These are phyloP conservation scores for Pleurotus sapidus DNA, from an alignment of 768 basidiomycete species.

Conservation along the genomic window DNA sequence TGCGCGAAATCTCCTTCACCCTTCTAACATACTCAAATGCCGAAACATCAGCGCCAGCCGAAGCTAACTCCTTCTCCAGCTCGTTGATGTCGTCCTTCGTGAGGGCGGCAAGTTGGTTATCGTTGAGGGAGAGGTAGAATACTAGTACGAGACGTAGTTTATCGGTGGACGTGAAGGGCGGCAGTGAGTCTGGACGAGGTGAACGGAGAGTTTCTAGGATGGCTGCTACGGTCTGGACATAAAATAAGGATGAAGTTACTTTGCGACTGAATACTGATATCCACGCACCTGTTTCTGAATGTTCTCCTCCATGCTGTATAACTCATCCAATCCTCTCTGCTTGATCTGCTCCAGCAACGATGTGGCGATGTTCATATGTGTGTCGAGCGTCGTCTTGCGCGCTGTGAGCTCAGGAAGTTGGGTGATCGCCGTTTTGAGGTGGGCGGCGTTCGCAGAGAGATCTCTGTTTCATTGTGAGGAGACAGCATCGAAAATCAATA, in stretches of 20 bases:
- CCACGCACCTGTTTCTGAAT: constrained; percentile 73
- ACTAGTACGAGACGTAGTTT: constrained; percentile 94
- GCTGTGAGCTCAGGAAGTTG: constrained; percentile 96
- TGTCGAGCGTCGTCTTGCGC: constrained; percentile 93
- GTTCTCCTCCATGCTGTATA: constrained; percentile 96
- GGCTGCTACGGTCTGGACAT: constrained; percentile 60
- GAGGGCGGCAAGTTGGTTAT: constrained; percentile 50
- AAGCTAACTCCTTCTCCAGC: constrained; percentile 83
- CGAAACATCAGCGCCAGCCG: constrained; percentile 72
- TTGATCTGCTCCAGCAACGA: constrained; percentile 95
- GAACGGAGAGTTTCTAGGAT: constrained; percentile 88
- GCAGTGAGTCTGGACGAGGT: constrained; percentile 52
- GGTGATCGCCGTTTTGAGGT: constrained; percentile 96
- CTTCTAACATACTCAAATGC: constrained; percentile 93
- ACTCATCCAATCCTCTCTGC: constrained; percentile 88
- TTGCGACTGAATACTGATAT: background rate
- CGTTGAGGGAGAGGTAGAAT: constrained; percentile 87
- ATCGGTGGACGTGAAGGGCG: constrained; percentile 66
- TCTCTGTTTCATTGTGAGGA: constrained; percentile 46
- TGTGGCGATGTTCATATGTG: constrained; percentile 99
- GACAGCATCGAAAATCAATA: no score
- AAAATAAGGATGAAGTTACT: background rate
- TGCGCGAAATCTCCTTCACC: constrained; percentile 87
- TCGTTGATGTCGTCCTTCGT: constrained; percentile 88
- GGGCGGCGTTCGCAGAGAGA: constrained; percentile 87